A percentile compares a stretch with the other conserved stretches of the same genome.
These are phyloP conservation scores for Coniophora puteana DNA, from an alignment of 1,284 basidiomycete genomes.

Conservation along the genomic window DNA sequence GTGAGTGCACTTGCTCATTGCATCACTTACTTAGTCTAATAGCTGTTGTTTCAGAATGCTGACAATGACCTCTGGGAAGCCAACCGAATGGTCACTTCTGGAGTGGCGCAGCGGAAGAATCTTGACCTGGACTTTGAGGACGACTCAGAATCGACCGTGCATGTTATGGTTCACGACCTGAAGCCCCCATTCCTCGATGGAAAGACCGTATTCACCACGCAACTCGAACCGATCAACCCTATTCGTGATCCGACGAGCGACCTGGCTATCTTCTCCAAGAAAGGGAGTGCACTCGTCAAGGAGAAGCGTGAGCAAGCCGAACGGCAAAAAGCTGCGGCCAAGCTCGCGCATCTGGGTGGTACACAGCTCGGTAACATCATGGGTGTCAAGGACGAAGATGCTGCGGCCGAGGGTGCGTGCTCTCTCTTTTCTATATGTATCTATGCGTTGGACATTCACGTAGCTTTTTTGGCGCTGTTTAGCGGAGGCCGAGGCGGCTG, in stretches of 20 bases:
- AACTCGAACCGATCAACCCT: constrained; percentile 96
- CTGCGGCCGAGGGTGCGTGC: constrained; percentile 75
- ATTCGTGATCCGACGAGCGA: constrained; percentile 93
- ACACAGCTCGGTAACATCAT: constrained; percentile 95
- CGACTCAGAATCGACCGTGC: constrained; percentile 92
- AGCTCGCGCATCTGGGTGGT: constrained; percentile 89
- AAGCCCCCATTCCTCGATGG: constrained; percentile 99
- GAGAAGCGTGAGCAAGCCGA: constrained; percentile 97
- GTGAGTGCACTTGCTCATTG: constrained; percentile 44
- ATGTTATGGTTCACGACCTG: constrained; percentile 95
- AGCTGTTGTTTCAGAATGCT: constrained; percentile 66
- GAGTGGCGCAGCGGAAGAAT: constrained; percentile 82
- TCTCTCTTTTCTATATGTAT: constrained; percentile 17
- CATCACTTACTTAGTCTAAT: constrained; percentile 4
- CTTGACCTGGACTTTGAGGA: constrained; percentile 93
- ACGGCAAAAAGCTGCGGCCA: constrained; percentile 92
- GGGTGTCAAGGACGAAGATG: constrained; percentile 95
- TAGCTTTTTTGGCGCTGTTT: constrained; percentile 37
- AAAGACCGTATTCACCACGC: constrained; percentile 93
- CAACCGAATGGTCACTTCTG: constrained; percentile 95
- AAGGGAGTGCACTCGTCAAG: constrained; percentile 89
- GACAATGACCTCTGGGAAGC: constrained; percentile 99
- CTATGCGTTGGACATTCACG: constrained; percentile 75
- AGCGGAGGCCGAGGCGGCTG: constrained; percentile 64
- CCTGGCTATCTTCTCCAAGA: constrained; percentile 93